Percentiles rank a stretch among this genome's conserved stretches.
Conservation (phyloP, 2,329 filamentous ascomycete species). For the Sarocladiaceae sp. region DNA sequence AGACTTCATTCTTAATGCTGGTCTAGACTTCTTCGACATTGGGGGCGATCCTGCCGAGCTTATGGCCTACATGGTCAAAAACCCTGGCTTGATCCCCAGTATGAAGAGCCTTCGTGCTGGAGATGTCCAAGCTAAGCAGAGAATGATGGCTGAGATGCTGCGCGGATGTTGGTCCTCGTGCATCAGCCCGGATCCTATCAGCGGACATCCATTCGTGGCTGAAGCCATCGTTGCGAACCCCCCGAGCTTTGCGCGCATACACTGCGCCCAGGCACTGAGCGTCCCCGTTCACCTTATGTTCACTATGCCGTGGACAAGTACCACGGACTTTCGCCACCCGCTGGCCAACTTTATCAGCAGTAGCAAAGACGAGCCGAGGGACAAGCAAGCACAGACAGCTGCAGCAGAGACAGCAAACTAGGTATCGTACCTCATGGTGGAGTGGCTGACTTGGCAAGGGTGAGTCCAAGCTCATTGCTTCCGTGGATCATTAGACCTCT, state of each 20-base stretch:
- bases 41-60: slow-evolving; percentile 44
- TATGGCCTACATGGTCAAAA: slow-evolving; percentile 26
- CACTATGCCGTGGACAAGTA: slow-evolving; percentile 70
- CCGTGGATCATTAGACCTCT: no score
- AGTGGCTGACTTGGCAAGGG: slow-evolving; percentile 74
- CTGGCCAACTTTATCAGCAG: slow-evolving; percentile 61
- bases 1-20: slow-evolving; percentile 39
- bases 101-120: slow-evolving; percentile 19
- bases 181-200: slow-evolving; percentile 10
- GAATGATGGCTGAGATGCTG: slow-evolving; percentile 19
- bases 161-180: slow-evolving; percentile 17
- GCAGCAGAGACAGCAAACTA: slow-evolving; percentile 46
- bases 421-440: slow-evolving; percentile 64
- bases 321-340: slow-evolving; percentile 66
- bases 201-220: slow-evolving; percentile 34
- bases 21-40: slow-evolving; percentile 48
- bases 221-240: slow-evolving; percentile 46
- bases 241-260: slow-evolving; percentile 41
- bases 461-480: slow-evolving; percentile 12
- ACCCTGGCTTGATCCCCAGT: slow-evolving; percentile 21
- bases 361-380: no score
- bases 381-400: slow-evolving; percentile 43
- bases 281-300: slow-evolving; percentile 42
- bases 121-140: slow-evolving; percentile 20
- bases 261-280: slow-evolving; percentile 37